Base-by-base conservation (phyloP, 2,329 filamentous ascomycete species). In the Geosmithia flava region DNA sequence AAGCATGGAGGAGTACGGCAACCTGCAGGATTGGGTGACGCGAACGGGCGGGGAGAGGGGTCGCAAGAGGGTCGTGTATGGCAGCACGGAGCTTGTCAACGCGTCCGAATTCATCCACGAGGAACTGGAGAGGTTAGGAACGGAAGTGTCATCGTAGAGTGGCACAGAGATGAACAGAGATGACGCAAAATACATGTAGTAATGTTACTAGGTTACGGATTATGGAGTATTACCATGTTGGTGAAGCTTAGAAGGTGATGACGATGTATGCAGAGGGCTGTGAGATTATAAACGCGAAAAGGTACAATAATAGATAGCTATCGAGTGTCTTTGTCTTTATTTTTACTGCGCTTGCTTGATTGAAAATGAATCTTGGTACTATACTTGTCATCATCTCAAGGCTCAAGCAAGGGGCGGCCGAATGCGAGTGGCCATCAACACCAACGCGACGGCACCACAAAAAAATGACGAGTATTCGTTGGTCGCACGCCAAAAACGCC, bases 1-100 rank as follows among this genome's bases (percentile, higher is more conserved):
- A 42, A 96, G 89, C 62, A 97, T 98, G 87, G 93, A 98, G 57
- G 93, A 98, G 64, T 98, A 97, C 62, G 91, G 90, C 19, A 98
- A 98, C 65, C 64, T 98, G 62, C 88, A 95, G 62, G 93, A 97
- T 61, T 98, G 93, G 93, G 88, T 91, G 5, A 81, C 80, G 63
- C 76, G 91, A 54, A 89, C 87, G 3, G 72, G 74, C 45, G 80
- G 80, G 15, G 76, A 78, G 48, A 76, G 80, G 8, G 75, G 79
- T 20, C 84, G 80, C 63, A 85, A 87, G 66, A 76, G 89, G 53
- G 85, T 98, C 10, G 86, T 97, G 1, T 98, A 98, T 64, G 93
- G 93, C 17, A 95, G 89, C 60, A 98, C 93, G 15, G 91, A 87
- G 62, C 70, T 88, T 62, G 69, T 86, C 51, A 86, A 81, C 57